Percentiles rank a stretch among this genome's conserved stretches.
Conservation (phyloP, 2,329 filamentous ascomycete genomes). For the Fusarium avenaceum region DNA sequence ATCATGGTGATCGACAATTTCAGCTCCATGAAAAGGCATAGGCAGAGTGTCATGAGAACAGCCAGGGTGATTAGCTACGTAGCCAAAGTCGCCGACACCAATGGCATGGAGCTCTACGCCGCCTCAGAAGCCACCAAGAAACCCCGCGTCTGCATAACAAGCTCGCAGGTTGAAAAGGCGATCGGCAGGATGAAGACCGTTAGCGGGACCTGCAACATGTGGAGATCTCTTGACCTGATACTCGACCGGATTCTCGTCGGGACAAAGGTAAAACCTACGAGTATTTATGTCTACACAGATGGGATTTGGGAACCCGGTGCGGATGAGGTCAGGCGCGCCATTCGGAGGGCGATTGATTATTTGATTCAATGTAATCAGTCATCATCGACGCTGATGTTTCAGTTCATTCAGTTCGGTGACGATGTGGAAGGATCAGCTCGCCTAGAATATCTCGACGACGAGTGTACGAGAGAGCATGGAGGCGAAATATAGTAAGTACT, state of each 20-base stretch:
- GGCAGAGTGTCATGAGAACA: not conserved
- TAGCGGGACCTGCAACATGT: not conserved
- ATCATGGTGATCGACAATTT: not conserved
- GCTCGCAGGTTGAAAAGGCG: not conserved
- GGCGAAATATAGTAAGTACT: no score
- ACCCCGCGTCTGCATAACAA: not conserved
- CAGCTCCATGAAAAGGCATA: not conserved
- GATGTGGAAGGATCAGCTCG: not conserved
- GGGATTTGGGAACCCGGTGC: not conserved
- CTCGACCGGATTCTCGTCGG: not conserved
- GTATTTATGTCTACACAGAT: conserved; percentile 10
- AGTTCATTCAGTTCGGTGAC: conserved; percentile 3
- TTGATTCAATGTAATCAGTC: not conserved
- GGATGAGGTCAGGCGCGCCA: not conserved
- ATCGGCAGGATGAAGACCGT: not conserved
- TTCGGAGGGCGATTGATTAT: not conserved
- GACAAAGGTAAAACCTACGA: not conserved
- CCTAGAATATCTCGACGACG: not conserved
- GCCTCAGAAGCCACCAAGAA: not conserved
- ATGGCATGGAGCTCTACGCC: not conserved
- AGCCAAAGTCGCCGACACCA: not conserved
- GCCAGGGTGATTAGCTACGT: conserved; percentile 1
- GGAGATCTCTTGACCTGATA: not conserved
- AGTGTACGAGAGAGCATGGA: no score
- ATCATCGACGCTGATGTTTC: not conserved